Percentiles rank a stretch among this genome's conserved stretches.
phyloP scores from a whole-genome alignment of 1,139 yeast species.

The Hyphopichia fennica region DNA sequence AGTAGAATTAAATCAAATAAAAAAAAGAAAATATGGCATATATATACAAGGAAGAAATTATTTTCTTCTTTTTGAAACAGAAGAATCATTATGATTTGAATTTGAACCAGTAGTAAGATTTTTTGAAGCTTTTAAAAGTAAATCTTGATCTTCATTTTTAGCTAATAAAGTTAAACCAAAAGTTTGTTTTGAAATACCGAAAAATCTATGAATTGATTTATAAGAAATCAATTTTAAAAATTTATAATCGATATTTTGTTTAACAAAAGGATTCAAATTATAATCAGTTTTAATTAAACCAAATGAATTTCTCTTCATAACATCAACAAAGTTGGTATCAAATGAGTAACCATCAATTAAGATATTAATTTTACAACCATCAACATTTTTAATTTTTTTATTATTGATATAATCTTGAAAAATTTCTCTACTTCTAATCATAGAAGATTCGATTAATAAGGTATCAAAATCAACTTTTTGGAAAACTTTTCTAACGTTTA shows the following conservation, averaged over 20 bases:
- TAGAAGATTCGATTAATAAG: constrained; percentile 62
- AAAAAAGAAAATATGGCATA: neutral
- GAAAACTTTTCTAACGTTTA: constrained; percentile 68
- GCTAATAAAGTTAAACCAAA: constrained; percentile 44
- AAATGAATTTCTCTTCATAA: constrained; percentile 31
- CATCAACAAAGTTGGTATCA: constrained; percentile 38
- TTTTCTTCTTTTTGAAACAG: neutral
- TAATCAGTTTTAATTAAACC: constrained; percentile 16
- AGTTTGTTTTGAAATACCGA: constrained; percentile 46
- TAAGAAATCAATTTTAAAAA: constrained; percentile 2
- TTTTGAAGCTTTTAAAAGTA: constrained; percentile 12
- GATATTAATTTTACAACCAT: constrained; percentile 35
- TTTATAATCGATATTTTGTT: constrained; percentile 2
- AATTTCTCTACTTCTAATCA: constrained; percentile 46
- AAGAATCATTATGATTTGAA: neutral
- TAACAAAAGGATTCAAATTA: constrained; percentile 30
- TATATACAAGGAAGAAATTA: neutral
- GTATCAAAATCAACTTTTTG: constrained; percentile 59
- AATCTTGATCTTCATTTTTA: constrained; percentile 14
- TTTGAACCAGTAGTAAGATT: neutral
- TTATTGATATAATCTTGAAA: constrained; percentile 28
- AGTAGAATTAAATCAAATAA: too few relatives aligned
- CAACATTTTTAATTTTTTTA: constrained; percentile 19
- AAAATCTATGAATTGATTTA: constrained; percentile 22
- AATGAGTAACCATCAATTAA: constrained; percentile 51